Evolutionary conservation across 805 yeast genomes (phyloP), one percentile per base, ranked within the genome.

Genomic region (Candida pini): DNA sequence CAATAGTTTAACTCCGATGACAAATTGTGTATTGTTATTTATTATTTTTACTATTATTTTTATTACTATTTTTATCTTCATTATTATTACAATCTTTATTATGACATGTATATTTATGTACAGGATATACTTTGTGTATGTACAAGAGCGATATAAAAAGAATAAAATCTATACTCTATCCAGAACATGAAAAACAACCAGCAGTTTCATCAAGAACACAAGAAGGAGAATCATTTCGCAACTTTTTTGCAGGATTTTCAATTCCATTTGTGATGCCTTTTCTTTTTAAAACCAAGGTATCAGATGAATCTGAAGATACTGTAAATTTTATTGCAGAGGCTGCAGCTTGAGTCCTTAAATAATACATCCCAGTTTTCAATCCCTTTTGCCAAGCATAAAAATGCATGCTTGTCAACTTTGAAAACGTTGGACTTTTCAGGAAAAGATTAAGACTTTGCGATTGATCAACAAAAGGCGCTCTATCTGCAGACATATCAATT

Each of bases 301-400:
- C n/a, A n/a, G n/a, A n/a, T n/a, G n/a, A n/a, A n/a, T n/a, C n/a
- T n/a, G n/a, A n/a, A n/a, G n/a, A n/a, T n/a, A 81, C 71, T 13
- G 92, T 83, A 62, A 88, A 90, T 67, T 90, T 95, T 56, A 92
- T 92, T 31, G 98, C 97, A 33, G 95, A 84, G 28, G 96, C 76
- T 15, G 98, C 98, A 41, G 97, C 96, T 71, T 86, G 95, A 9
- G 97, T 90, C 64, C 97, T 81, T 61, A 92, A 69, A 64, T 92
- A 92, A 71, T 92, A 92, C 94, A 92, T 90, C 54, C 98, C 98
- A 5, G 98, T 92, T 73, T 92, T 92, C 58, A 92, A 74, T 41
- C 98, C 98, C 69, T 84, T 87, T 69, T 85, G 84, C 98, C 98
- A 92, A 31, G 96, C 97, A 58, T 92, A 90, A 71, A 92, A 92